Evolutionary conservation across 2,329 filamentous ascomycete species (phyloP).

Genomic region (Periconia macrospinosa): DNA sequence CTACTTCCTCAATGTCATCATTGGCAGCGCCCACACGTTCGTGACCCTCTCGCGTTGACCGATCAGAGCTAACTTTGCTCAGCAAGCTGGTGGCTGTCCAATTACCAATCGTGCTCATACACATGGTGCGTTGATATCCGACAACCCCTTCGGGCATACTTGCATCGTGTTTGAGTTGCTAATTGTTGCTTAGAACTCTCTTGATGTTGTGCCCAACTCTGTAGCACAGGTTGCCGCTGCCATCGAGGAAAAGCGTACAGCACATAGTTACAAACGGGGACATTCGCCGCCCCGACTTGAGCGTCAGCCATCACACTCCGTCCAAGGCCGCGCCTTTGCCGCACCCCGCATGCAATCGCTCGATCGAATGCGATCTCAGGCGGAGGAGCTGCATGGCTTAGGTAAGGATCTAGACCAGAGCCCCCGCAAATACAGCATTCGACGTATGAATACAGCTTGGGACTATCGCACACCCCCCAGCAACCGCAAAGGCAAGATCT

Average conservation of each 20-base stretch:
- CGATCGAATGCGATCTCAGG: slow-evolving; percentile 48
- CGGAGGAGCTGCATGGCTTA: slow-evolving; percentile 46
- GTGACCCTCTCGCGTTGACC: slow-evolving; percentile 7
- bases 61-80: slow-evolving; percentile 16
- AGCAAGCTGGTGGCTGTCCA: slow-evolving; percentile 57
- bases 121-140: slow-evolving; percentile 46
- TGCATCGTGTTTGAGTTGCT: slow-evolving; percentile 10
- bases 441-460: slow-evolving; percentile 27
- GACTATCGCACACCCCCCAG: slow-evolving; percentile 40
- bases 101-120: slow-evolving; percentile 58
- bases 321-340: slow-evolving; percentile 57
- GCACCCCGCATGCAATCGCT: slow-evolving; percentile 56
- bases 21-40: slow-evolving; percentile 48
- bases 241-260: slow-evolving; percentile 54
- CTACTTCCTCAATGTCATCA: slow-evolving; percentile 56
- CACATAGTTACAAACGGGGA: slow-evolving; percentile 19
- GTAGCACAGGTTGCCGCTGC: slow-evolving; percentile 59
- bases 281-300: slow-evolving; percentile 31
- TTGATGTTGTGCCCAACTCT: slow-evolving; percentile 59
- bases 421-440: slow-evolving; percentile 45
- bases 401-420: slow-evolving; percentile 46
- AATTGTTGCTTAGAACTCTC: slow-evolving; percentile 47
- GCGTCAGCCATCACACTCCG: slow-evolving; percentile 41
- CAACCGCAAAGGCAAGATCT: slow-evolving; percentile 36
- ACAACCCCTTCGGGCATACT: neutral